Conservation (phyloP, 768 basidiomycete genomes). For the Daedaleopsis nitida region DNA sequence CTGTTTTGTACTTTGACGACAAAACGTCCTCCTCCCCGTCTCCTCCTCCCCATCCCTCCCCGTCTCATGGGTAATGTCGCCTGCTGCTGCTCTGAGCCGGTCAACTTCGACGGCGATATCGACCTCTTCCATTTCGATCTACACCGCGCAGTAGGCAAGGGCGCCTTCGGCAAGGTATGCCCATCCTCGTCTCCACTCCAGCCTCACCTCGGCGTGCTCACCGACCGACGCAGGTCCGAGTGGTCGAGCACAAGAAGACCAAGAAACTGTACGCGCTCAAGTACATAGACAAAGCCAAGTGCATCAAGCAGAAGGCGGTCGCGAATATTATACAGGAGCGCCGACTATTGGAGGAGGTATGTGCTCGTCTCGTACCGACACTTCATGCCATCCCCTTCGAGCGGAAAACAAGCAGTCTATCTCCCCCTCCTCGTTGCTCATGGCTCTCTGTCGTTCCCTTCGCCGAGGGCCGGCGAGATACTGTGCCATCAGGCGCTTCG, state of each 20-base stretch:
- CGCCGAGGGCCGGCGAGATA: neutral
- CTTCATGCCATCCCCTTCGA: too few relatives aligned
- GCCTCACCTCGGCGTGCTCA: neutral
- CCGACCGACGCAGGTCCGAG: constrained; percentile 68
- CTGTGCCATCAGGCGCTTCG: neutral
- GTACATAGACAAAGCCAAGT: constrained; percentile 95
- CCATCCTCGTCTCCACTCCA: constrained; percentile 5
- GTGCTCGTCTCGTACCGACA: neutral
- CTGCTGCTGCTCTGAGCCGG: constrained; percentile 40
- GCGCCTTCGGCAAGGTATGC: constrained; percentile 95
- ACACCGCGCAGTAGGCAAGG: constrained; percentile 92
- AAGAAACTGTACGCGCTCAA: constrained; percentile 95
- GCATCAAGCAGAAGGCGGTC: constrained; percentile 88
- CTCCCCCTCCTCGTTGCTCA: neutral
- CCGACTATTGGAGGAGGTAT: constrained; percentile 87
- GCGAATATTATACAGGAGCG: constrained; percentile 95
- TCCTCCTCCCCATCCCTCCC: constrained; percentile 11
- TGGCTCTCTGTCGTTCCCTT: neutral
- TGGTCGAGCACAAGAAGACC: constrained; percentile 93
- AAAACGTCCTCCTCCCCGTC: constrained; percentile 21
- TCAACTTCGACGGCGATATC: constrained; percentile 62
- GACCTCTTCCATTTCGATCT: constrained; percentile 97
- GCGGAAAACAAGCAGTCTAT: neutral
- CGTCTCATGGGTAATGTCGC: constrained; percentile 24
- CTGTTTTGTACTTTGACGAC: constrained; percentile 28